These are phyloP conservation scores for Gloeopeniophorella convolvens DNA, from an alignment of 768 basidiomycete genomes.

Conservation along the genomic window DNA sequence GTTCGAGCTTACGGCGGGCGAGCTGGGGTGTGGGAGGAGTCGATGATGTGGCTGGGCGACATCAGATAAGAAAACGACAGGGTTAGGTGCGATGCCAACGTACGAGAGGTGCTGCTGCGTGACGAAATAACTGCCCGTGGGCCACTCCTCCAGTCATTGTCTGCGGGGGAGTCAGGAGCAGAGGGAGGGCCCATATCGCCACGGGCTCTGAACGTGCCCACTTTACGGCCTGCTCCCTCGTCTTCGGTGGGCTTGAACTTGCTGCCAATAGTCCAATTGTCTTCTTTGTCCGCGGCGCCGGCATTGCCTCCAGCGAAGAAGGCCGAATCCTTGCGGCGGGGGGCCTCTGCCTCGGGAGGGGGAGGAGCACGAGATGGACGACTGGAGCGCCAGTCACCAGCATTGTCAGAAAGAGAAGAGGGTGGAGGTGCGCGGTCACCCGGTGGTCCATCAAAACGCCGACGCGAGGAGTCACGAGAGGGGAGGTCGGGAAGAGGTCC, in stretches of 20 bases:
- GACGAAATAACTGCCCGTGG: constrained; percentile 32
- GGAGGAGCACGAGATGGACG: constrained; percentile 33
- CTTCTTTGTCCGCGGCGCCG: constrained; percentile 68
- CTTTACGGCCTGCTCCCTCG: constrained; percentile 21
- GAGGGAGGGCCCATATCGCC: constrained; percentile 50
- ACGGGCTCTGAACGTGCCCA: constrained; percentile 34
- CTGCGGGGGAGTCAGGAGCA: constrained; percentile 41
- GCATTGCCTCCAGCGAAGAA: constrained; percentile 37
- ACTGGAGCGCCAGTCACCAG: constrained; percentile 67
- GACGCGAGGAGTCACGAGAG: constrained; percentile 58
- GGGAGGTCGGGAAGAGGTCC: constrained; percentile 71
- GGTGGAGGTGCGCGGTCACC: constrained; percentile 35
- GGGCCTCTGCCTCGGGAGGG: constrained; percentile 39
- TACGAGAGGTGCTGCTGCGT: constrained; percentile 56
- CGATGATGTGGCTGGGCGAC: constrained; percentile 51
- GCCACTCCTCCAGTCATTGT: constrained; percentile 66
- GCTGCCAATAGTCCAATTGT: constrained; percentile 68
- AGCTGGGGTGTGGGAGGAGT: constrained; percentile 80
- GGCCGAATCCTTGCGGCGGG: constrained; percentile 51
- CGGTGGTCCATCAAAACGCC: constrained; percentile 56
- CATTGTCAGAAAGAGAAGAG: constrained; percentile 52
- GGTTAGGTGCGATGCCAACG: constrained; percentile 26
- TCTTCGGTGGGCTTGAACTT: constrained; percentile 58
- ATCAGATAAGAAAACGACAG: constrained; percentile 13
- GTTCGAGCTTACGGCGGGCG: constrained; percentile 73